A percentile compares a stretch with the other conserved stretches of the same genome.
These are phyloP conservation scores for Copromyces sp. DNA, from an alignment of 495 filamentous ascomycete genomes.

Conservation along the genomic window DNA sequence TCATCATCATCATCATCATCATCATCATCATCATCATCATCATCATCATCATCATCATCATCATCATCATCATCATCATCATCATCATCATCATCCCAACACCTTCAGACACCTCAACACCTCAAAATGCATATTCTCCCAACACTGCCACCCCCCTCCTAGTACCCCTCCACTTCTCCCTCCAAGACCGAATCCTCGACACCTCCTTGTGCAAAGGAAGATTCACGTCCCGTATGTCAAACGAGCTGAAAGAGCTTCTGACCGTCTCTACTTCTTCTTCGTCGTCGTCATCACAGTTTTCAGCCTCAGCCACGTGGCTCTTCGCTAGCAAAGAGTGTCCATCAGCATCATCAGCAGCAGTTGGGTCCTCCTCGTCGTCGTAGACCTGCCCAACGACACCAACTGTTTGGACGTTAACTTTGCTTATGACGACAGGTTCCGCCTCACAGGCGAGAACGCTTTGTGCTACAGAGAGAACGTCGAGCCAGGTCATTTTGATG, in stretches of 20 bases:
- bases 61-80: too few species aligned
- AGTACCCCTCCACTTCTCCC: background rate
- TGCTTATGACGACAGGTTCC: background rate
- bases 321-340: background rate
- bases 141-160: background rate
- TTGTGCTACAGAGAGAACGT: background rate
- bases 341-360: background rate
- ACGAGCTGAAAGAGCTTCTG: background rate
- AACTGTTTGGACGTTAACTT: background rate
- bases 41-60: too few species aligned
- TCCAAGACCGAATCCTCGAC: background rate
- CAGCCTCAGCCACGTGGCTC: background rate
- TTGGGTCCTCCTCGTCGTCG: background rate
- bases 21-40: too few species aligned
- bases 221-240: background rate
- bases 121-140: background rate
- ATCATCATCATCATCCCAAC: too few species aligned
- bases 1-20: too few species aligned
- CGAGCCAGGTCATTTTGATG: background rate
- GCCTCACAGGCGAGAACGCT: background rate
- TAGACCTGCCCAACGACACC: background rate
- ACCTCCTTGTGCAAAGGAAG: background rate
- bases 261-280: background rate
- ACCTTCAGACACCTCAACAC: background rate
- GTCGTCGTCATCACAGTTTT: background rate